Base-by-base conservation (phyloP, 257 asterid genomes). In the Voacanga thouarsii region DNA sequence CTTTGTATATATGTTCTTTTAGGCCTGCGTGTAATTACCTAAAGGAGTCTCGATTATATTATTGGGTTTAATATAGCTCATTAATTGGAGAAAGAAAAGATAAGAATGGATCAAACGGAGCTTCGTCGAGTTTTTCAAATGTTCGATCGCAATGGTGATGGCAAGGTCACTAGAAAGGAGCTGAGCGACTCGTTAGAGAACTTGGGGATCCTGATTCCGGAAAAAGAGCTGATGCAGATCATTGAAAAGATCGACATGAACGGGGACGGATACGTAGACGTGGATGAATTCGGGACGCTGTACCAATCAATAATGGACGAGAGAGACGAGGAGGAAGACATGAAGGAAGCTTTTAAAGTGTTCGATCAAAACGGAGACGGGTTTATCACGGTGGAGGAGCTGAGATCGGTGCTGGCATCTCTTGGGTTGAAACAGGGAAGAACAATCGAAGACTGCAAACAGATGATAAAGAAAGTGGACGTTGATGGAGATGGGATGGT, bases 401-500 rank as follows among this genome's bases (percentile, higher is more conserved):
- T 86, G 65, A 71, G 85, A 47, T 86, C 89, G 37, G 89, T 86
- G 4, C 55, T 86, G 80, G 73, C 79, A 11, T 83, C 87, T 0
- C 68, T 83, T 3, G 87, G 86, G 44, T 73, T 86, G 81, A 83
- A 79, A 49, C 89, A 86, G 21, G 87, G 87, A 7, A 77, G 80
- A 33, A 76, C 87, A 1, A 50, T 82, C 24, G 89, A 86, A 44
- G 89, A 86, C 60, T 86, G 89, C 55, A 81, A 75, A 73, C 49
- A 37, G 73, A 83, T 86, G 87, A 86, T 86, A 14, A 75, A 71
- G 75, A 86, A 81, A 80, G 87, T 86, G 12, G 89, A 86, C 19
- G 85, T 68, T 49, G 89, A 86, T 61, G 86, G 89, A 26, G 89
- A 86, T 75, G 89, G 85, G 9, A 86, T 37, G 84, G 87, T 86